Evolutionary conservation across 176 grass and related monocot genomes (phyloP), one percentile per base, ranked within the genome.

Genomic region (maize (Zea mays)): DNA sequence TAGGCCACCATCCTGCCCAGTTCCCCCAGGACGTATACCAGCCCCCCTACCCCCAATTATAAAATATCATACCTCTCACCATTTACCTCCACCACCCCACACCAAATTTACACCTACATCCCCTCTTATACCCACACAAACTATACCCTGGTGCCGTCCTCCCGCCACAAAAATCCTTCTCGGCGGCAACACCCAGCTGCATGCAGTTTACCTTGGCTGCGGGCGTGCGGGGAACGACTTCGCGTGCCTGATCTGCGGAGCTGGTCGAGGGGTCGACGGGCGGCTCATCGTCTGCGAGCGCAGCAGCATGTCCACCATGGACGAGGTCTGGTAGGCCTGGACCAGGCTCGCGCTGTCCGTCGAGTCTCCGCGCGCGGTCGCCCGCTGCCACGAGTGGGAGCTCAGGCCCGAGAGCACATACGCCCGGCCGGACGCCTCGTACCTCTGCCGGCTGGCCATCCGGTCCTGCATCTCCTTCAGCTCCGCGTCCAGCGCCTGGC

Each of bases 381-480:
- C 93, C 52, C 93, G 71, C 44, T 97, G 93, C 88, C 93, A 97
- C 10, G 88, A 93, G 71, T 97, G 93, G 2, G 93, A 97, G 78
- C 93, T 97, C 72, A 97, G 69, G 37, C 93, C 90, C 0, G 93
- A 97, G 10, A 97, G 86, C 38, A 97, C 89, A 5, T 93, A 97
- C 8, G 93, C 93, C 7, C 93, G 79, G 6, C 93, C 93, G 0
- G 90, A 89, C 12, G 83, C 88, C 78, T 93, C 90, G 0, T 97
- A 97, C 48, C 78, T 84, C 61, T 97, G 93, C 47, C 74, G 88
- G 72, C 77, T 86, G 3, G 84, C 88, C 93, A 97, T 97, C 81
- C 93, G 82, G 48, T 89, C 90, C 34, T 97, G 93, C 90, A 93
- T 91, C 81, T 97, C 90, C 84, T 75, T 93, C 77, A 97, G 83